phyloP scores from a whole-genome alignment of 805 yeast genomes.

The Zygosaccharomyces bisporus region DNA sequence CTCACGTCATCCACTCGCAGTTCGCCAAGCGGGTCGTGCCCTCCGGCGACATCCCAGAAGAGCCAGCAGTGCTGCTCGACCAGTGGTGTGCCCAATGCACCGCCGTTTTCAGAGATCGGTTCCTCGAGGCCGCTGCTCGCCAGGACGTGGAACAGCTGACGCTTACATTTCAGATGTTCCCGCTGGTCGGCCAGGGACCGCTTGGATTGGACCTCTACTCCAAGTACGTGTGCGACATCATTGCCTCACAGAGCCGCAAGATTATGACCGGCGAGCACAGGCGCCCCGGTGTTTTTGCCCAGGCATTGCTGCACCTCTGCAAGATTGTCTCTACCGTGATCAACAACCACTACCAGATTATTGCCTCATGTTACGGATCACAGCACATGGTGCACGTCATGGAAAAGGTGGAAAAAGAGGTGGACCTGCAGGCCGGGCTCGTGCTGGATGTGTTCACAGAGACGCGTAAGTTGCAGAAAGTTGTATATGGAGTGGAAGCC shows the following conservation, averaged over 20 bases:
- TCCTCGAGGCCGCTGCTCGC: constrained; percentile 62
- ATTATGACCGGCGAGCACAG: constrained; percentile 54
- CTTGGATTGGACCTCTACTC: constrained; percentile 80
- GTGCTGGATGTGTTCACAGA: constrained; percentile 85
- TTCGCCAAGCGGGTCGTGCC: constrained; percentile 84
- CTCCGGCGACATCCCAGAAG: constrained; percentile 76
- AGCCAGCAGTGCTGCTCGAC: constrained; percentile 55
- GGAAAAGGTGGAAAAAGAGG: constrained; percentile 73
- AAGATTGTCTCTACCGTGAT: constrained; percentile 83
- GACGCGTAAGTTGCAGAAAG: constrained; percentile 53
- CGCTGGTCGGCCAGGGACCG: constrained; percentile 68
- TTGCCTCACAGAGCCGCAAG: constrained; percentile 71
- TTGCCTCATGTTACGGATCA: constrained; percentile 65
- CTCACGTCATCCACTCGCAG: constrained; percentile 51
- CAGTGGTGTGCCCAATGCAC: constrained; percentile 60
- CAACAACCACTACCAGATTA: constrained; percentile 79
- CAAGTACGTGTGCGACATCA: constrained; percentile 77
- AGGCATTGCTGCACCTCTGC: constrained; percentile 62
- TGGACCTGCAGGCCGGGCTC: constrained; percentile 89
- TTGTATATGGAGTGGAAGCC: constrained; percentile 43
- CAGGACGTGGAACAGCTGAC: constrained; percentile 70
- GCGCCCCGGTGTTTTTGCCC: constrained; percentile 42
- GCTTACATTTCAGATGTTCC: constrained; percentile 79
- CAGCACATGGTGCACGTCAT: constrained; percentile 62
- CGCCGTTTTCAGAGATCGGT: constrained; percentile 54